Evolutionary conservation across 371 early-diverging fungal species (phyloP).

Genomic region (Chytridiales sp.): DNA sequence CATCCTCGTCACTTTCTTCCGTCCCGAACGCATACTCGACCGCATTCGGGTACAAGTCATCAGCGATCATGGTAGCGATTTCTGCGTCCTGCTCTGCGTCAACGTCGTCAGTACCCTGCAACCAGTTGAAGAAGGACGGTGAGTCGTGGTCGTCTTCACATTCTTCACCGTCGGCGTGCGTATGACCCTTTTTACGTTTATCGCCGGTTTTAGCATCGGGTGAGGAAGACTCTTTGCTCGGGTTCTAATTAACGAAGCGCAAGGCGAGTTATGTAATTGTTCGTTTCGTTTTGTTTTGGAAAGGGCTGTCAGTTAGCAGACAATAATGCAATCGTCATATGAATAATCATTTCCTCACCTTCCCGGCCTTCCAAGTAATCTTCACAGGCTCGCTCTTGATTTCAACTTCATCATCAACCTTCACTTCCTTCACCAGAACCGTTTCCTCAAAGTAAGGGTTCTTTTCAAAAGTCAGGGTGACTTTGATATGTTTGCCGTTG

Average conservation of each 20-base stretch:
- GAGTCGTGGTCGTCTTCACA: slow-evolving; percentile 6
- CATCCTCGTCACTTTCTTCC: slow-evolving; percentile 6
- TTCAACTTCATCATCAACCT: not conserved
- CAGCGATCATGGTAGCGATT: not conserved
- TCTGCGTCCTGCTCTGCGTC: not conserved
- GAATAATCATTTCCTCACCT: no score
- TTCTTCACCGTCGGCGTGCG: slow-evolving; percentile 1
- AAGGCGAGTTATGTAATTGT: not conserved
- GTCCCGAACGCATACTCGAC: not conserved
- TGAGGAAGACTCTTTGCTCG: not conserved
- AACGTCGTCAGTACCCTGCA: not conserved
- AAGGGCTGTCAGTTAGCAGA: not conserved
- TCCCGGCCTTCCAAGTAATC: not conserved
- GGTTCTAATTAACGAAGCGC: not conserved
- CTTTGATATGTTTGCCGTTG: not conserved
- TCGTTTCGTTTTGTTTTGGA: not conserved
- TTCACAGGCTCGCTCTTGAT: not conserved
- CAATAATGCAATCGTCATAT: no score
- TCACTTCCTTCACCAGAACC: not conserved
- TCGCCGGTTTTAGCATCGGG: not conserved
- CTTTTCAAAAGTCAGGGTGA: not conserved
- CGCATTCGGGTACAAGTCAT: slow-evolving; percentile 4
- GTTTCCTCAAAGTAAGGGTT: slow-evolving; percentile 1
- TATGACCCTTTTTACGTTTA: not conserved
- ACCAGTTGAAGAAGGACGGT: slow-evolving; percentile 8